Conservation (phyloP, 208 protist genomes). For the Balamuthia mandrillaris region DNA sequence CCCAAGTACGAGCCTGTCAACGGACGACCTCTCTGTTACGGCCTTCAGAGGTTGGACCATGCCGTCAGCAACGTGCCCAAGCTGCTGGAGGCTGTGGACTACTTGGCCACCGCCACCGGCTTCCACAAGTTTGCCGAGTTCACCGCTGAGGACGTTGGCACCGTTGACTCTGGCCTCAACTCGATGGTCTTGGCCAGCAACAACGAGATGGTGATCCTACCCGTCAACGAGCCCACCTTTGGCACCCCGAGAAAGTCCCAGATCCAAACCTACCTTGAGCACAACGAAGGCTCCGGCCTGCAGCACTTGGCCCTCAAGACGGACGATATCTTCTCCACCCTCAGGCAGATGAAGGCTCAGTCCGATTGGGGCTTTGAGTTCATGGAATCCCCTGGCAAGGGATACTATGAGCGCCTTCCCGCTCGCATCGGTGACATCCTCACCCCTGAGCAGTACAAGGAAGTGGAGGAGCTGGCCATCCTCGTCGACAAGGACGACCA, state of each 20-base stretch:
- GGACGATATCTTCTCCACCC: constrained; percentile 14
- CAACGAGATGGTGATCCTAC: constrained; percentile 27
- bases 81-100: constrained; percentile 4
- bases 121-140: constrained; percentile 30
- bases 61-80: constrained; percentile 28
- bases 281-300: constrained; percentile 2
- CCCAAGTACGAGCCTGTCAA: not conserved
- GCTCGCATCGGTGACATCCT: not conserved
- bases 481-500: constrained; percentile 29
- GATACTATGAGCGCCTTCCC: constrained; percentile 5
- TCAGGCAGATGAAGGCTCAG: not conserved
- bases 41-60: not conserved
- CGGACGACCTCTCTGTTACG: not conserved
- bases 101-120: not conserved
- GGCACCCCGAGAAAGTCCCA: constrained; percentile 29
- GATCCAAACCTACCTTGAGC: constrained; percentile 32
- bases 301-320: constrained; percentile 22
- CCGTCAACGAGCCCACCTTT: constrained; percentile 35
- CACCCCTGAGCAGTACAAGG: constrained; percentile 24
- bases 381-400: not conserved
- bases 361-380: not conserved
- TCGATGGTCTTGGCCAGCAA: constrained; percentile 15
- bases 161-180: constrained; percentile 22
- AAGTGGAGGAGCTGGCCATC: constrained; percentile 5
- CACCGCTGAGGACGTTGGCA: constrained; percentile 27